A percentile compares a stretch with the other conserved stretches of the same genome.
Evolutionary conservation across 306 rosid species (phyloP).

Genomic region (Cicer pinnatifidum): DNA sequence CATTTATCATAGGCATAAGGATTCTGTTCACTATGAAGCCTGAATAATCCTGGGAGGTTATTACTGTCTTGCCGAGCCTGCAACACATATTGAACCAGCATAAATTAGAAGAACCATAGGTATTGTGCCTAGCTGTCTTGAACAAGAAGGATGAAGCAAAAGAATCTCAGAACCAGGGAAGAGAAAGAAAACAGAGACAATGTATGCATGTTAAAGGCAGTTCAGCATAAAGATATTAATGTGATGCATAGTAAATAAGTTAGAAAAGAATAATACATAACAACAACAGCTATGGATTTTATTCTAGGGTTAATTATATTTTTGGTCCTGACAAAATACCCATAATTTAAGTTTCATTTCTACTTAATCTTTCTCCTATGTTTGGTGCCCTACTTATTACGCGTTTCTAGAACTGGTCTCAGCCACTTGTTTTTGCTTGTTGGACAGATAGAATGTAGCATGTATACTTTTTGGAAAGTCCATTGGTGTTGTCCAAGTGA

Average conservation of each 20-base stretch:
- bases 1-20: conserved; percentile 91
- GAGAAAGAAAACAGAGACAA: background rate
- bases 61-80: conserved; percentile 55
- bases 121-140: background rate
- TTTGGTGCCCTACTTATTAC: background rate
- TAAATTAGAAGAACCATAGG: conserved; percentile 15
- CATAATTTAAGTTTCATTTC: background rate
- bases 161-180: background rate
- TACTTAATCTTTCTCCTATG: background rate
- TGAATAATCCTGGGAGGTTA: conserved; percentile 72
- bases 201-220: background rate
- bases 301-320: background rate
- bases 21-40: conserved; percentile 90
- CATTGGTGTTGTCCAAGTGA: background rate
- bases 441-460: background rate
- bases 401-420: background rate
- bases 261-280: conserved; percentile 7
- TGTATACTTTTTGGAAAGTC: background rate
- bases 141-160: background rate
- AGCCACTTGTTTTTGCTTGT: background rate
- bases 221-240: background rate
- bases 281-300: background rate
- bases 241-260: background rate
- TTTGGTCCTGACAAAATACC: background rate
- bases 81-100: conserved; percentile 22